Percentiles rank a stretch among this genome's conserved stretches.
Conservation (phyloP, 192 early-diverging fungal genomes). For the Thamnidium elegans region DNA sequence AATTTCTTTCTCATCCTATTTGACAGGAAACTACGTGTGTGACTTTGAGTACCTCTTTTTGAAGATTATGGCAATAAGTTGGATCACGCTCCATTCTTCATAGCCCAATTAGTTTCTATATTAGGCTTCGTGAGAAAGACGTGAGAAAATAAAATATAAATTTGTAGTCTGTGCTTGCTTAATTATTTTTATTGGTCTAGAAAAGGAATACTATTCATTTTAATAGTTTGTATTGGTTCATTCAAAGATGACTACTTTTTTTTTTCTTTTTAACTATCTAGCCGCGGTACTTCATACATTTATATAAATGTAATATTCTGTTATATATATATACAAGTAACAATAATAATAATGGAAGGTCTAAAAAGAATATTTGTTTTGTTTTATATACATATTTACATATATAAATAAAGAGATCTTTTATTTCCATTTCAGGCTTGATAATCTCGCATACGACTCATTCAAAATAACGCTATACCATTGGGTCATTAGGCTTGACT, state of each 20-base stretch:
- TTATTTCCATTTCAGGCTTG: slow-evolving; percentile 19
- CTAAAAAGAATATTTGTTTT: not conserved
- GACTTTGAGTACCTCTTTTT: slow-evolving; percentile 9
- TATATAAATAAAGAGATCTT: slow-evolving; percentile 8
- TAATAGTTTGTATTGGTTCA: too few species aligned
- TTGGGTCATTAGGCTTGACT: slow-evolving; percentile 7
- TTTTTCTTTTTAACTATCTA: not conserved
- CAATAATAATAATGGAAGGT: not conserved
- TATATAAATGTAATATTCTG: not conserved
- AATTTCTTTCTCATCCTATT: slow-evolving; percentile 3
- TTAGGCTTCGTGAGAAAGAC: slow-evolving; percentile 22
- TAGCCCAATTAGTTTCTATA: slow-evolving; percentile 6
- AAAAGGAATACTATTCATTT: not conserved
- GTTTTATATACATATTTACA: slow-evolving; percentile 10
- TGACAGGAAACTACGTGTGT: slow-evolving; percentile 10
- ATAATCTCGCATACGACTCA: slow-evolving; percentile 20
- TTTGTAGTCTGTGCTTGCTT: slow-evolving; percentile 8
- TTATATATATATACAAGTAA: slow-evolving; percentile 3
- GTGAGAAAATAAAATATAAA: slow-evolving; percentile 8
- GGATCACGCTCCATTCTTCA: slow-evolving; percentile 23
- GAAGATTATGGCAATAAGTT: not conserved
- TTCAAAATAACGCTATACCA: not conserved
- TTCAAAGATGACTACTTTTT: too few species aligned
- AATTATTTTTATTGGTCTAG: not conserved
- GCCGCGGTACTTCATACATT: not conserved